Percentiles rank a stretch among this genome's conserved stretches.
These are phyloP conservation scores for Diplogelasinospora grovesii DNA, from an alignment of 495 filamentous ascomycete species.

Conservation along the genomic window DNA sequence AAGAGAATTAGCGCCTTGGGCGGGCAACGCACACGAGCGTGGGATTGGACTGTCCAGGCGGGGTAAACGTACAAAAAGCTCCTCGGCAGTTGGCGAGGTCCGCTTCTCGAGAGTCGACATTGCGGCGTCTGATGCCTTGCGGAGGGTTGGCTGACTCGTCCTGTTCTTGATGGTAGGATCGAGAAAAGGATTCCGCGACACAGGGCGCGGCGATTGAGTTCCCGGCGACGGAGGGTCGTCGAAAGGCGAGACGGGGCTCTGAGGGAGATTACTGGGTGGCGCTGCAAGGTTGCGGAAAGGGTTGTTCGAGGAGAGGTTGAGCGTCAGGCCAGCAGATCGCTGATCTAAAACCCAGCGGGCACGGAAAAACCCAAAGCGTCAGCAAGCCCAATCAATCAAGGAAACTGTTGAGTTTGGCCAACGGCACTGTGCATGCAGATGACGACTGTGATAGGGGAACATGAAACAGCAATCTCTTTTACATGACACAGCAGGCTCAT, in stretches of 20 bases:
- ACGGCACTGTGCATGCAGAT: conserved; percentile 37
- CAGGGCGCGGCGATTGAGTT: conserved; percentile 65
- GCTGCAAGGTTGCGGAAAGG: conserved; percentile 90
- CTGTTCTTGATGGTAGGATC: conserved; percentile 55
- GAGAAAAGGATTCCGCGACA: conserved; percentile 88
- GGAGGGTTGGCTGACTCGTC: conserved; percentile 36
- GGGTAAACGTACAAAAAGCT: conserved; percentile 77
- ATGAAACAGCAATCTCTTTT: conserved; percentile 46
- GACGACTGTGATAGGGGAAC: conserved; percentile 38
- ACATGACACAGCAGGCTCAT: conserved; percentile 43
- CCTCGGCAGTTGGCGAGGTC: conserved; percentile 59
- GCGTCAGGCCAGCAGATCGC: conserved; percentile 44
- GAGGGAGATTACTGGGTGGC: conserved; percentile 50
- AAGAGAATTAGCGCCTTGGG: background rate
- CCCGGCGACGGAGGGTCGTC: conserved; percentile 50
- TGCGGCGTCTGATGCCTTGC: conserved; percentile 38
- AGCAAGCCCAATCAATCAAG: conserved; percentile 22
- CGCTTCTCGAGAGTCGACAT: conserved; percentile 52
- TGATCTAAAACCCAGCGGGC: conserved; percentile 30
- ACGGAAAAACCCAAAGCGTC: conserved; percentile 25
- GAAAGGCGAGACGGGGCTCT: conserved; percentile 43
- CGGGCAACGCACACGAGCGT: background rate
- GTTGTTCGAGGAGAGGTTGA: conserved; percentile 86
- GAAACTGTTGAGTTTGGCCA: conserved; percentile 16
- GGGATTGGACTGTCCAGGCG: background rate